Base-by-base conservation (phyloP, 768 basidiomycete species). In the Cystofilobasidium capitatum region DNA sequence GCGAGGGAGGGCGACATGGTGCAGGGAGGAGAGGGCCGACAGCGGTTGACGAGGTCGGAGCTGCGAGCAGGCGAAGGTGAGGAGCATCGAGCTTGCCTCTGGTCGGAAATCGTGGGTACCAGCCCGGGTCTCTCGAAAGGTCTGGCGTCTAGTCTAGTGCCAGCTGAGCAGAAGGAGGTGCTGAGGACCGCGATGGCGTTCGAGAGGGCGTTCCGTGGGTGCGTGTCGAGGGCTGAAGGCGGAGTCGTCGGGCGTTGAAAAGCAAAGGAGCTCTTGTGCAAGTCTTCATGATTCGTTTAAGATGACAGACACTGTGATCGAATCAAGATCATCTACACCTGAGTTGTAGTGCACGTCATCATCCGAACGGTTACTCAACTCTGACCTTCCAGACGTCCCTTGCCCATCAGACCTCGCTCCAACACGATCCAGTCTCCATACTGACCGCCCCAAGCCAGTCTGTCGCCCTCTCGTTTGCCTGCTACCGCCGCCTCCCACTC, bases 381-480 rank as follows among this genome's bases (percentile, higher is more conserved):
- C 20, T 49, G 20, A 49, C 12, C 20, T 47, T 63, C 49, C 24
- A 36, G 35, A 14, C 62, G 33, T 4, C 62, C 62, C 31, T 49
- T 35, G 1, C 62, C 62, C 31, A 39, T 36, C 45, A 37, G 20
- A 39, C 49, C 49, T 22, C 49, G 62, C 62, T 63, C 62, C 35
- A 63, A n/a, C 22, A 63, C 47, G 6, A 49, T 24, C 62, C 62
- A 63, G 29, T 51, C 47, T n/a, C n/a, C n/a, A n/a, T n/a, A n/a
- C n/a, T 36, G 12, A 20, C 42, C 61, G 29, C 10, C 44, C 44
- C 31, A 45, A 1, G 14, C 44, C 5, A 62, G 33, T 16, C n/a
- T 42, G 17, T 62, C 61, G 6, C 61, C 61, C 29, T 62, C 61
- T 31, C 44, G 24, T 42, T 44, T 44, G 5, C 22, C 40, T 29